Evolutionary conservation across 768 basidiomycete genomes (phyloP).

Genomic region (Lactifluus hygrophoroides): DNA sequence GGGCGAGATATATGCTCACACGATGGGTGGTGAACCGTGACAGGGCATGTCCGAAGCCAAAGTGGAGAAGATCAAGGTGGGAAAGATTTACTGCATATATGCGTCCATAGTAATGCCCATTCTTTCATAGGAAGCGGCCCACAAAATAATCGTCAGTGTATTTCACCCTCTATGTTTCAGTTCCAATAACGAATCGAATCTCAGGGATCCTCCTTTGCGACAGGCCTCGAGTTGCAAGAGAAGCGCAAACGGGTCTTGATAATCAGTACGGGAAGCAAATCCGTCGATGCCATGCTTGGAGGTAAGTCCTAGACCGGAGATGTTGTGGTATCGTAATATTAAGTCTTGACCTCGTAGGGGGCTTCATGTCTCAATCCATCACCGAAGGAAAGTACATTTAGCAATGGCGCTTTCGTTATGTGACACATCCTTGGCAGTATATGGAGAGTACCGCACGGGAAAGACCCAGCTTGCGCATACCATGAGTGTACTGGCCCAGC

Average conservation of each 20-base stretch:
- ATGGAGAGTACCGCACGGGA: constrained; percentile 93
- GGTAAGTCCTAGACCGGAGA: constrained; percentile 36
- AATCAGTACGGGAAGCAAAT: constrained; percentile 93
- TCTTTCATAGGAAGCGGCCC: constrained; percentile 66
- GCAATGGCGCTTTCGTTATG: background rate
- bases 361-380: constrained; percentile 87
- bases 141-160: constrained; percentile 64
- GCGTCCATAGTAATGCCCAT: background rate
- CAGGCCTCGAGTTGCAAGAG: constrained; percentile 86
- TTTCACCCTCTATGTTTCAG: background rate
- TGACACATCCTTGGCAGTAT: constrained; percentile 43
- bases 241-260: constrained; percentile 66
- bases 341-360: constrained; percentile 40
- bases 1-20: background rate
- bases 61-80: constrained; percentile 91
- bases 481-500: constrained; percentile 83
- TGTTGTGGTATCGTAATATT: background rate
- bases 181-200: constrained; percentile 1
- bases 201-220: constrained; percentile 86
- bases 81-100: constrained; percentile 13
- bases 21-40: background rate
- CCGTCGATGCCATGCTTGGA: constrained; percentile 81
- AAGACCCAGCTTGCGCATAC: constrained; percentile 96
- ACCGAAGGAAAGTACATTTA: constrained; percentile 56
- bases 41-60: constrained; percentile 96